These are phyloP conservation scores for Cajanus cajan DNA, from an alignment of 306 rosid genomes.

Conservation along the genomic window DNA sequence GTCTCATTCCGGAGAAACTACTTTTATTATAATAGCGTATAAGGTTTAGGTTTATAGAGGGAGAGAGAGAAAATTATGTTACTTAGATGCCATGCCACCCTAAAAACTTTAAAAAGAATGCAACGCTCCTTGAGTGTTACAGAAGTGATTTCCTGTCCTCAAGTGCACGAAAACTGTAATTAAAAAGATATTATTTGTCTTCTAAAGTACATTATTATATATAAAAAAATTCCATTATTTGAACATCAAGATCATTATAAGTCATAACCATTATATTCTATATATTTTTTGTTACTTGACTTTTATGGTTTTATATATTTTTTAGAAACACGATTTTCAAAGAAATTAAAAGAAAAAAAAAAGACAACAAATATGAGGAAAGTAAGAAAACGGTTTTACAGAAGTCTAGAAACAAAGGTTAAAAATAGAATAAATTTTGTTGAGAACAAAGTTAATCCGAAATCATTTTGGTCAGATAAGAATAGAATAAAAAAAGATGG, in stretches of 20 bases:
- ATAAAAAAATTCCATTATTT: not conserved
- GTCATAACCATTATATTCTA: no score
- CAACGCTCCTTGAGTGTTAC: not conserved
- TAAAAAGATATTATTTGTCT: not conserved
- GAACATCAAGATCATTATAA: no score
- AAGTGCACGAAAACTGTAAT: not conserved
- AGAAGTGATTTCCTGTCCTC: not conserved
- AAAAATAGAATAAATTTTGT: not conserved
- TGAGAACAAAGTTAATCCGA: not conserved
- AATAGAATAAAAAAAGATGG: no score
- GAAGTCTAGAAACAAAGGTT: not conserved
- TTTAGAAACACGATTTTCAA: not conserved
- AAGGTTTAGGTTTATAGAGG: no score
- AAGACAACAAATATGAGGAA: not conserved
- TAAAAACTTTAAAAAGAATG: not conserved
- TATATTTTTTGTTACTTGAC: not conserved
- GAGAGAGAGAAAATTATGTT: not conserved
- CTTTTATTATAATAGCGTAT: no score
- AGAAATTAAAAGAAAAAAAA: not conserved
- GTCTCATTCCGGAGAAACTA: no score
- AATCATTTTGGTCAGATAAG: not conserved
- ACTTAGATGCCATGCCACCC: slow-evolving; percentile 9
- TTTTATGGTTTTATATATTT: not conserved
- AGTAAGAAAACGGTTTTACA: not conserved
- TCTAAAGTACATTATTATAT: not conserved